phyloP scores from a whole-genome alignment of 2,329 filamentous ascomycete species.

The Sporothrix variecibatus region DNA sequence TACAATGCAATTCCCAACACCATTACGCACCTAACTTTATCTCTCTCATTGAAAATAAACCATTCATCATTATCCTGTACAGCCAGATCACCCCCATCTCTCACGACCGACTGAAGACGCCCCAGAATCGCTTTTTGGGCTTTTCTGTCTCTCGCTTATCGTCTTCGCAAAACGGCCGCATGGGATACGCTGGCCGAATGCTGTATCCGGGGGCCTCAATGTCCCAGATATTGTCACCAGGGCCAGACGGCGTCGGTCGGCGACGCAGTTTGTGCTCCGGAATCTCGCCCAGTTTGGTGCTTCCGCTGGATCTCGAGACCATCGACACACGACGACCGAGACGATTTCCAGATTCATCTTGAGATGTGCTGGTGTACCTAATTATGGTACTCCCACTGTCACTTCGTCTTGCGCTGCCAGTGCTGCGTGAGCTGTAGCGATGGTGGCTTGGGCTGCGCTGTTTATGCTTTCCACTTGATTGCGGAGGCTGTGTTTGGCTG shows the following conservation, averaged over 20 bases:
- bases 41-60: not conserved
- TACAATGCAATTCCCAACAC: not conserved
- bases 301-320: conserved; percentile 37
- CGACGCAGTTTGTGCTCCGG: conserved; percentile 37
- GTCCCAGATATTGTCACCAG: conserved; percentile 11
- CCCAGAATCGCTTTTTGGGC: conserved; percentile 35
- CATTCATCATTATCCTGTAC: not conserved
- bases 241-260: not conserved
- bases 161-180: conserved; percentile 36
- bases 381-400: not conserved
- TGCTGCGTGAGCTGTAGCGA: not conserved
- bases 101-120: conserved; percentile 33
- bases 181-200: conserved; percentile 38
- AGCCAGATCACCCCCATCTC: too few species aligned
- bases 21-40: not conserved
- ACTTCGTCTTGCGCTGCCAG: not conserved
- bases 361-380: not conserved
- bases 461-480: not conserved
- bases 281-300: conserved; percentile 42
- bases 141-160: conserved; percentile 31
- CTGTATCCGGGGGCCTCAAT: conserved; percentile 34
- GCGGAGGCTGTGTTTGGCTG: not conserved
- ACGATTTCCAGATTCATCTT: not conserved
- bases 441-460: conserved; percentile 26
- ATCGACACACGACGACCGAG: conserved; percentile 35